Base-by-base conservation (phyloP, 352 stramenopile genomes). In the Globisporangium nodosum region DNA sequence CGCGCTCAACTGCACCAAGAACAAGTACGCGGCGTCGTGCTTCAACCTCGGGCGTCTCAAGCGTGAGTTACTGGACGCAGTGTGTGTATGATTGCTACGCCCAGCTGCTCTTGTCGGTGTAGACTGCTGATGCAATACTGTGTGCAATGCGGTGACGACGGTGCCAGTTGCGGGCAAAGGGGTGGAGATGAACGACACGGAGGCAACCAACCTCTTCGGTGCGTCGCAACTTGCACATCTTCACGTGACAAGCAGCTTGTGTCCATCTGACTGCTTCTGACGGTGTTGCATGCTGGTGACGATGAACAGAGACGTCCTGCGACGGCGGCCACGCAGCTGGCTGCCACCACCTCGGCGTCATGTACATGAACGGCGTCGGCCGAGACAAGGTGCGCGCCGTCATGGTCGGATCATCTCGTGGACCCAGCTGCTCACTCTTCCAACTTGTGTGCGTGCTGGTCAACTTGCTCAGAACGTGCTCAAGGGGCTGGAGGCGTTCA, bases 31-130 rank as follows among this genome's bases (percentile, higher is more conserved):
- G 1, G 84, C 84, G 49, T 96, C 86, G 30, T 96, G 86, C 57
- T 96, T 96, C 64, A 94, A 94, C 60, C 76, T 94, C 48, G 86
- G 86, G 5, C 77, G 84, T 9, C 74, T 96, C 24, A 86, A 85
- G 54, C 70, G 85, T 95, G 73, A 45, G 79, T 62, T 16, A 40
- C 16, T 31, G 24, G 5, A 37, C 6, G 5, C 6, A 37, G 9
- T n/a, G 33, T 30, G 9, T 0, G 11, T 24, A n/a, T 58, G 21
- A 16, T 9, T 18, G 8, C 13, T 42, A 16, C 5, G 24, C 7
- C 20, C 45, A 24, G 31, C 37, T 52, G 33, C 33, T 55, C 27
- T 49, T 35, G 31, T 2, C 20, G 21, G 4, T 46, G 2, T 24
- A 13, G 27, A 20, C 31, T 58, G 13, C 33, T 37, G 9, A 37